phyloP scores from a whole-genome alignment of 2,329 filamentous ascomycete species.

The Akanthomyces dipterigenus region DNA sequence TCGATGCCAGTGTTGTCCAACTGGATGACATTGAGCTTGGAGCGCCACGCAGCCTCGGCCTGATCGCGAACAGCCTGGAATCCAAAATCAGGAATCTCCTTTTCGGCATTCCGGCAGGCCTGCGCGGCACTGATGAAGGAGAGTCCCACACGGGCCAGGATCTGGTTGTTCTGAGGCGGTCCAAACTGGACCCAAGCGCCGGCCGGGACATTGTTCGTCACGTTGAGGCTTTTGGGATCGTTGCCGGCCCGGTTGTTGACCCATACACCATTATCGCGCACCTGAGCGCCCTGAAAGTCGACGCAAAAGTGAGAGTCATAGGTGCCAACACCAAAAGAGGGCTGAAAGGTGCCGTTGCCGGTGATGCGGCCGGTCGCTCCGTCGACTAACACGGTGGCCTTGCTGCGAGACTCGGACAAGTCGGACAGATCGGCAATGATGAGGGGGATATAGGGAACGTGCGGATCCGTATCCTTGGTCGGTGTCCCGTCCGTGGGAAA shows the following conservation, averaged over 20 bases:
- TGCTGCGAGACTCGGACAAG: conserved; percentile 29
- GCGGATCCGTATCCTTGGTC: conserved; percentile 13
- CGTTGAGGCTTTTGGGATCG: conserved; percentile 31
- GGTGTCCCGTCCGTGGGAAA: conserved; percentile 35
- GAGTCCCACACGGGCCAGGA: conserved; percentile 61
- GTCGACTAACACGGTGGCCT: conserved; percentile 24
- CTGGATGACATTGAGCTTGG: conserved; percentile 53
- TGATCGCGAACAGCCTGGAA: conserved; percentile 50
- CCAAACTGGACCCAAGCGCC: conserved; percentile 61
- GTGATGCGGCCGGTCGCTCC: conserved; percentile 46
- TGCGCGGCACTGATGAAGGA: conserved; percentile 62
- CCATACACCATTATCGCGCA: conserved; percentile 53
- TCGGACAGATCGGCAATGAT: conserved; percentile 55
- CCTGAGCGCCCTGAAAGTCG: conserved; percentile 46
- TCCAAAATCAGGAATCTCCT: conserved; percentile 60
- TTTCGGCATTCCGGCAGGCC: conserved; percentile 64
- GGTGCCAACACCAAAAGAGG: conserved; percentile 53
- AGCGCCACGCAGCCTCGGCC: conserved; percentile 55
- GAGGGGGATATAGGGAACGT: conserved; percentile 34
- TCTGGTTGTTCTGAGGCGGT: conserved; percentile 29
- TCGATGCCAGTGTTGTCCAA: conserved; percentile 50
- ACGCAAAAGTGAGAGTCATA: conserved; percentile 55
- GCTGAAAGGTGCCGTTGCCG: conserved; percentile 50
- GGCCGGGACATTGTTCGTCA: conserved; percentile 26
- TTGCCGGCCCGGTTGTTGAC: conserved; percentile 44